A percentile compares a stretch with the other conserved stretches of the same genome.
Evolutionary conservation across 2,329 filamentous ascomycete species (phyloP).

Genomic region (Coleophoma crateriformis): DNA sequence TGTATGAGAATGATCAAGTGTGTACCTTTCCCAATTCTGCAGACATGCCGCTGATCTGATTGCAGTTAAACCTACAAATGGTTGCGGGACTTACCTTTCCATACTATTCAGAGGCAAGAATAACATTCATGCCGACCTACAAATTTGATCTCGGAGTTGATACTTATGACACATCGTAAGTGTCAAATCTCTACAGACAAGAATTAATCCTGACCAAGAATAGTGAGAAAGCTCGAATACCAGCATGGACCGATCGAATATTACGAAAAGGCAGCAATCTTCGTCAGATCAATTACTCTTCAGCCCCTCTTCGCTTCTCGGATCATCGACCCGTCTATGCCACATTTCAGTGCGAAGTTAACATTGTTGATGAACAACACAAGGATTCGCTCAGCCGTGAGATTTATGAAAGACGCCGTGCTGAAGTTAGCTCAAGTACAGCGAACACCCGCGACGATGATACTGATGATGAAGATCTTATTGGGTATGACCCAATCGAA

Average conservation of each 20-base stretch:
- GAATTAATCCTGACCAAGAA: constrained; percentile 23
- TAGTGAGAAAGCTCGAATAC: constrained; percentile 87
- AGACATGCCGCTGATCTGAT: too few species aligned
- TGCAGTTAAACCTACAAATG: constrained; percentile 88
- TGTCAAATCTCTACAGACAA: constrained; percentile 7
- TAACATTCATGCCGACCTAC: constrained; percentile 89
- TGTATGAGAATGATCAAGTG: constrained; percentile 91
- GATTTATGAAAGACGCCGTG: constrained; percentile 65
- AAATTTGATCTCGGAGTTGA: constrained; percentile 90
- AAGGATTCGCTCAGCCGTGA: constrained; percentile 69
- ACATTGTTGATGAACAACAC: constrained; percentile 67
- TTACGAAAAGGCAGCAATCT: constrained; percentile 81
- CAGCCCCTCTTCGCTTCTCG: constrained; percentile 79
- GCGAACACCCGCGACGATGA: constrained; percentile 56
- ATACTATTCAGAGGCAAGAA: constrained; percentile 84
- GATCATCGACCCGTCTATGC: constrained; percentile 96
- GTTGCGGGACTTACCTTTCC: constrained; percentile 83
- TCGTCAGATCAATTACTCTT: constrained; percentile 76
- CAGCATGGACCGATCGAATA: constrained; percentile 95
- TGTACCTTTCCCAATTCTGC: constrained; percentile 4
- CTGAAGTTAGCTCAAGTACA: constrained; percentile 59
- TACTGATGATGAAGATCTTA: constrained; percentile 70
- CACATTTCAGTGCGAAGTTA: constrained; percentile 78
- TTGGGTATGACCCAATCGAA: constrained; percentile 78
- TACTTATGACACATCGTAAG: constrained; percentile 83